These are phyloP conservation scores for Termitomyces sp. DNA, from an alignment of 768 basidiomycete genomes.

Conservation along the genomic window DNA sequence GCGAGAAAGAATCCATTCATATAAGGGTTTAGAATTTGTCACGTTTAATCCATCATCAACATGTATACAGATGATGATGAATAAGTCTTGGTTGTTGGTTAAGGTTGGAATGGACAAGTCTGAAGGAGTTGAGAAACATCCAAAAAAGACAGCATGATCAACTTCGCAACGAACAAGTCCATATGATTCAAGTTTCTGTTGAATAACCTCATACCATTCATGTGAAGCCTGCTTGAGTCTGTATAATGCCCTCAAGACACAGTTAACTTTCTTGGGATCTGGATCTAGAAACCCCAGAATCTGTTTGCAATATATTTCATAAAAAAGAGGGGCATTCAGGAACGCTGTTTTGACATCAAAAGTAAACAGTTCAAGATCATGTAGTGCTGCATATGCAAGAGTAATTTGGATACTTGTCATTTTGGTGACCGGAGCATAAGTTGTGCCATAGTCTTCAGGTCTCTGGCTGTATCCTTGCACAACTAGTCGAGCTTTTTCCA, in stretches of 20 bases:
- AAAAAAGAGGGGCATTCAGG: too few species aligned
- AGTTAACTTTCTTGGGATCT: background rate
- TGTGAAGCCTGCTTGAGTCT: background rate
- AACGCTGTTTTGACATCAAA: too few species aligned
- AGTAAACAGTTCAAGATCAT: too few species aligned
- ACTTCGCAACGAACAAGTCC: background rate
- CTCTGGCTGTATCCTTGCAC: too few species aligned
- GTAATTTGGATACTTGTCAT: too few species aligned
- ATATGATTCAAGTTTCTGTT: background rate
- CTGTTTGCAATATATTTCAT: background rate
- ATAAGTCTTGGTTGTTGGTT: too few species aligned
- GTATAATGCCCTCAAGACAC: background rate
- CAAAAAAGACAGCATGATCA: background rate
- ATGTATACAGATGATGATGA: background rate
- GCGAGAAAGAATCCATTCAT: background rate
- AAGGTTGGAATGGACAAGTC: too few species aligned
- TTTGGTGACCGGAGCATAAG: too few species aligned
- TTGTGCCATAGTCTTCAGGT: too few species aligned
- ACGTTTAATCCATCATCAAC: background rate
- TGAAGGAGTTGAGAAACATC: background rate
- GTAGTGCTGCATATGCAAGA: too few species aligned
- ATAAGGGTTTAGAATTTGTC: background rate
- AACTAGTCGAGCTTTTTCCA: too few species aligned
- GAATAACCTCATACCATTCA: background rate
- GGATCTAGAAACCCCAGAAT: background rate